Base-by-base conservation (phyloP, 148 eudicot species). In the Spergularia bocconei region DNA sequence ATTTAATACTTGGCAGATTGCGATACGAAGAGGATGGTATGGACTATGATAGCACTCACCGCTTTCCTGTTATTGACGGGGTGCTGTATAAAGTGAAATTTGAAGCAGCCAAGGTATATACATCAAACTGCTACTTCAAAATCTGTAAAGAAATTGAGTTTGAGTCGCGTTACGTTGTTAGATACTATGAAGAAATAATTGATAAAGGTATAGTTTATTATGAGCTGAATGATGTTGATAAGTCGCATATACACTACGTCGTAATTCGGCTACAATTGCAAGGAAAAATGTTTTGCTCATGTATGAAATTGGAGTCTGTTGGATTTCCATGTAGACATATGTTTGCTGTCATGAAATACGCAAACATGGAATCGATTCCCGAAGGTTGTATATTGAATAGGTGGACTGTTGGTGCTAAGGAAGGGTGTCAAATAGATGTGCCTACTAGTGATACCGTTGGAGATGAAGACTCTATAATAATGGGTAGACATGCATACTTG, bases 281-380 rank as follows among this genome's bases (percentile, higher is more conserved):
- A 2, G 4, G 23, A 51, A 51, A 14, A 13, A 23, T 51, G n/a
- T 48, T 16, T 48, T 52, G 58, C 12, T 48, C 57, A 4, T 52
- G 57, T 21, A 15, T 19, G 57, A 69, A 69, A 13, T 25, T 51
- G 5, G 57, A 69, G 17, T 50, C 38, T 0, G 21, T 41, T 38
- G 69, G 52, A 19, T 69, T 7, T 29, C 58, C 72, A 7, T 69
- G 58, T 10, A 33, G 58, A 10, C 72, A 69, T 12, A 69, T 50
- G 38, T 48, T 69, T 23, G 38, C 39, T 0, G 39, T 51, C 2
- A 51, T 69, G 58, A 69, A n/a, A 23, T 47, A 20, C 25, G n/a
- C 7, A 11, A 4, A 13, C 5, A 11, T 51, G 58, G 13, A 5
- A 3, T n/a, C 20, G 17, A 47, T 47, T 1, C 55, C 71, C 20